Evolutionary conservation across 345 rosid species (phyloP), one percentile per base, ranked within the genome.

Genomic region (Firmiana major): DNA sequence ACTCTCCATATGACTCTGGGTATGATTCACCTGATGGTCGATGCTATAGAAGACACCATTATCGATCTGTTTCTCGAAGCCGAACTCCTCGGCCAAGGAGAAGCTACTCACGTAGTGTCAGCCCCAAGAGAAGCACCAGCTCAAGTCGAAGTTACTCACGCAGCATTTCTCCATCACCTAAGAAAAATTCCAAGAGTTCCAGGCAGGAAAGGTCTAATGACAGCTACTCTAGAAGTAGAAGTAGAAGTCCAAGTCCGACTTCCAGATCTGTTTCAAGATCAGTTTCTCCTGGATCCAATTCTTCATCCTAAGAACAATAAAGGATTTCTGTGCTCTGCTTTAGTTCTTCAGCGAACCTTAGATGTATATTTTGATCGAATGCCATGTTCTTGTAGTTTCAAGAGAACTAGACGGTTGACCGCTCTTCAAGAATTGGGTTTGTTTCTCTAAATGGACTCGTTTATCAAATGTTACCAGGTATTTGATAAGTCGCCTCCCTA

Each of bases 201-300:
- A 68, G 49, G 46, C 55, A 0, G 16, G 76, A 10, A 9, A 1
- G 49, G 2, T 80, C 81, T 24, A 26, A 34, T 0, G 87, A 80
- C 58, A 77, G 89, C 26, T 81, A 64, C 76, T 76, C 86, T 46
- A 76, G 26, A 60, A 85, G 82, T n/a, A 69, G 26, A 60, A 85
- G 82, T n/a, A 69, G 38, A 0, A 87, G 87, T 79, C 81, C 38
- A 1, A 79, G 88, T 79, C 74, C 76, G 6, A 85, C 87, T 24
- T 87, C 94, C 9, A 86, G 94, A 76, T 90, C 89, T 11, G 77
- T 88, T 71, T 88, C 94, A 3, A 83, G 98, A 81, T 89, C 94
- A 22, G 84, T 68, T n/a, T 86, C 84, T 73, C 90, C 92, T 0
- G 74, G 79, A 45, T 87, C 91, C 11, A 40, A 67, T 11, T 82